A percentile compares a stretch with the other conserved stretches of the same genome.
Evolutionary conservation across 208 protist genomes (phyloP).

Genomic region (Entamoeba invadens): DNA sequence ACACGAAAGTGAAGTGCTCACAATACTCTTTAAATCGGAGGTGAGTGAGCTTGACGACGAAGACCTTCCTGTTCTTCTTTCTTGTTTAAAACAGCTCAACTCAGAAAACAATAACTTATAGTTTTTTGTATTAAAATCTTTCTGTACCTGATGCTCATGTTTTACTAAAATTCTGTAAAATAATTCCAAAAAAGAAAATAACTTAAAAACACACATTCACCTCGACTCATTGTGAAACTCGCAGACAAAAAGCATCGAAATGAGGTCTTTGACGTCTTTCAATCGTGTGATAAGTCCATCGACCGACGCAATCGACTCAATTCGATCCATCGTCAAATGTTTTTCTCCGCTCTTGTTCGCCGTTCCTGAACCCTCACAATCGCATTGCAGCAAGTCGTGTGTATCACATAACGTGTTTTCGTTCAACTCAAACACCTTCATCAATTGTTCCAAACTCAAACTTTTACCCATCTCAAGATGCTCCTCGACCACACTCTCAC

Average conservation of each 20-base stretch:
- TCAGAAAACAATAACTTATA: neutral
- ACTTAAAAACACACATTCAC: too few species aligned
- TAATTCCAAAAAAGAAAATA: too few species aligned
- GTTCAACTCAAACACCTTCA: neutral
- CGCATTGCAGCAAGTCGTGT: neutral
- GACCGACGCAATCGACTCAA: neutral
- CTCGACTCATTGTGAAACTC: neutral
- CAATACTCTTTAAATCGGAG: neutral
- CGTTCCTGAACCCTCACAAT: neutral
- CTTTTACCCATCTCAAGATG: neutral
- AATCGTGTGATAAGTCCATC: neutral
- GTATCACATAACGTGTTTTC: neutral
- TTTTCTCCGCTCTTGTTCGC: neutral
- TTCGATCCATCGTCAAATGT: neutral
- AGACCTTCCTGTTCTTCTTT: neutral
- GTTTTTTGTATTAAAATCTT: too few species aligned
- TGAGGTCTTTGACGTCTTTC: neutral
- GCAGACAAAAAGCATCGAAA: neutral
- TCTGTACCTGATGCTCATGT: too few species aligned
- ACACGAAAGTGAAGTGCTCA: neutral
- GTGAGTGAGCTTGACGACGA: neutral
- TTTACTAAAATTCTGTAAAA: too few species aligned
- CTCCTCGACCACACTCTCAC: neutral
- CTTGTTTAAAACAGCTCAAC: neutral
- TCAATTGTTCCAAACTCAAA: neutral